phyloP scores from a whole-genome alignment of 768 basidiomycete genomes.

The Trametes gibbosa region DNA sequence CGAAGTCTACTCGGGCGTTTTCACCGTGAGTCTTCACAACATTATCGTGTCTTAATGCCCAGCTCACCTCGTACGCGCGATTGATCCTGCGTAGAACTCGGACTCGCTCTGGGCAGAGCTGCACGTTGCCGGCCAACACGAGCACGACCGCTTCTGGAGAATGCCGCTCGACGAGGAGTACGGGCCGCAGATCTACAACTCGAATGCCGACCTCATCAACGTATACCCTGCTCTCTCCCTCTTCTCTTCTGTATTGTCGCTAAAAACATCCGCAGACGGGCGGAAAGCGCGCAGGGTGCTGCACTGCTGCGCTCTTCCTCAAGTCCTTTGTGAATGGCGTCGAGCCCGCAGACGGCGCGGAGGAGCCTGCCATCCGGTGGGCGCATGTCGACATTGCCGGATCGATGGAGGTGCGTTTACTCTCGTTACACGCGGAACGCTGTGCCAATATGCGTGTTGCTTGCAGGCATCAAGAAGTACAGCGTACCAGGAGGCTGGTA shows the following conservation, averaged over 20 bases:
- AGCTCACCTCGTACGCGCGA: background rate
- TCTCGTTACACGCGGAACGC: constrained; percentile 13
- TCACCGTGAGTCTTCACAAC: constrained; percentile 47
- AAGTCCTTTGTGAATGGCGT: constrained; percentile 79
- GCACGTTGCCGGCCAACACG: constrained; percentile 63
- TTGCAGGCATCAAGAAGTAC: constrained; percentile 49
- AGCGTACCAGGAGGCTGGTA: constrained; percentile 68
- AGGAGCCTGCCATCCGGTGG: constrained; percentile 61
- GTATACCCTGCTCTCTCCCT: constrained; percentile 32
- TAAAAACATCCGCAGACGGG: constrained; percentile 49
- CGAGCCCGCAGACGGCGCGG: constrained; percentile 56
- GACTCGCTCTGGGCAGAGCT: constrained; percentile 73
- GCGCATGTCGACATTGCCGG: constrained; percentile 87
- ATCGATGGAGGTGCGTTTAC: constrained; percentile 56
- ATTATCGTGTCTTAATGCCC: too few relatives aligned
- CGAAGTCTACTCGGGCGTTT: constrained; percentile 75
- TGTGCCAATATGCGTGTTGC: background rate
- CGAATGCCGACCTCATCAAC: constrained; percentile 83
- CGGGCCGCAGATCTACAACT: constrained; percentile 69
- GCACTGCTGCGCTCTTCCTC: constrained; percentile 85
- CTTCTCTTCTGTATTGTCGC: background rate
- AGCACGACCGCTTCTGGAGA: constrained; percentile 86
- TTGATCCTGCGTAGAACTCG: constrained; percentile 47
- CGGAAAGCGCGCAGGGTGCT: constrained; percentile 67
- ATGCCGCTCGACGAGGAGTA: constrained; percentile 86